Evolutionary conservation across 192 early-diverging fungal genomes (phyloP), one percentile per base, ranked within the genome.

Genomic region (Coemansia sp.): DNA sequence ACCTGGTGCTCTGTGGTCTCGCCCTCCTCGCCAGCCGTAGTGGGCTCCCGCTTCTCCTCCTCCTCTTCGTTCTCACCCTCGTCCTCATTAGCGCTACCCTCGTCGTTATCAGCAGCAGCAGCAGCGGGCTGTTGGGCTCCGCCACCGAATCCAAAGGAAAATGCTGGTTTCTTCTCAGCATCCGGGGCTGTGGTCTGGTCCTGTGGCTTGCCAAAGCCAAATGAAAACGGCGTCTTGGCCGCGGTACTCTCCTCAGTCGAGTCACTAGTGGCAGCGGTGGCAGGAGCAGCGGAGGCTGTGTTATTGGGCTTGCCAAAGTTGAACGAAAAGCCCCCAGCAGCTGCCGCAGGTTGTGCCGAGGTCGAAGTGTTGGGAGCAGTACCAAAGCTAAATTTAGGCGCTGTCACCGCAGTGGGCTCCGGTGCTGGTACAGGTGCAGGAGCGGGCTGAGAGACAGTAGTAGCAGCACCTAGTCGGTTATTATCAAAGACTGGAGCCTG

Each of bases 1-100:
- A 63, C 57, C 33, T 67, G 41, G 69, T 80, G 76, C 66, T 72
- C 73, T 3, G 81, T 84, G 1, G 69, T 75, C 64, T 86, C 85
- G 40, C 74, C 73, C 53, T 86, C 85, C 46, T 86, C 85, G 22
- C 85, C 85, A 1, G 75, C 76, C 0, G 70, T 79, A 16, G 74
- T 74, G 1, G 76, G 72, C 41, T 67, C 62, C 62, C 58, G 53
- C 9, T 62, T 20, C 7, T 70, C 68, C 9, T 77, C 64, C 43
- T 49, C 65, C 29, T 65, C 60, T n/a, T 64, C 73, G 18, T 53
- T 70, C 13, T 60, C 63, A 12, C 41, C 65, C 1, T 50, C 50
- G 6, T 70, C 60, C 8, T 41, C 44, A n/a, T 65, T 44, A 22
- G 24, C 41, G 58, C 43, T 62, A n/a, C 18, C 36, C 7, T 74